Evolutionary conservation across 257 asterid species (phyloP).

Genomic region (Pogostemon cablin): DNA sequence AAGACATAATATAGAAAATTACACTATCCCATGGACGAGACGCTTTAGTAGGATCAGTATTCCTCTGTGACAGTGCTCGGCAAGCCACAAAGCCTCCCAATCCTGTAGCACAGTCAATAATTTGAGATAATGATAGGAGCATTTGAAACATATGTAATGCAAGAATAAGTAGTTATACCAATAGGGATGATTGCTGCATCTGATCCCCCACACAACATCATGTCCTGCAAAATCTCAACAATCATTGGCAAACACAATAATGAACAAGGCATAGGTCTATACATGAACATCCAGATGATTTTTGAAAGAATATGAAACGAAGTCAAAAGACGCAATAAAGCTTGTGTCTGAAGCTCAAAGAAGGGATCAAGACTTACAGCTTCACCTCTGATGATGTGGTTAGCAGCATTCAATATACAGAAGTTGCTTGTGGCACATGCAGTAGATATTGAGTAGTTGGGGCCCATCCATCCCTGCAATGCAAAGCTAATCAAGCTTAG

Average conservation of each 20-base stretch:
- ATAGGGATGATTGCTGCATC: slow-evolving; percentile 94
- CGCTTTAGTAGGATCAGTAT: slow-evolving; percentile 85
- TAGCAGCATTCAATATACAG: slow-evolving; percentile 92
- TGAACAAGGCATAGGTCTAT: slow-evolving; percentile 22
- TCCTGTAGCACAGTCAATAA: slow-evolving; percentile 55
- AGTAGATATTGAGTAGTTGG: slow-evolving; percentile 94
- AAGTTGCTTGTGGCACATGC: slow-evolving; percentile 98
- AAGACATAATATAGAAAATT: slow-evolving; percentile 40
- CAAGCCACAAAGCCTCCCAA: slow-evolving; percentile 97
- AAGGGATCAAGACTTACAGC: slow-evolving; percentile 66
- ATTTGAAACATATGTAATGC: slow-evolving; percentile 25
- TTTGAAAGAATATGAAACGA: slow-evolving; percentile 12
- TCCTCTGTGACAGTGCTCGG: slow-evolving; percentile 86
- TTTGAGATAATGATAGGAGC: slow-evolving; percentile 21
- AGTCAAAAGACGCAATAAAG: slow-evolving; percentile 23
- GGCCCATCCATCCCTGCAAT: slow-evolving; percentile 98
- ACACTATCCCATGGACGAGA: slow-evolving; percentile 98
- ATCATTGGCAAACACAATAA: slow-evolving; percentile 24
- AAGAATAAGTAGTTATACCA: slow-evolving; percentile 48
- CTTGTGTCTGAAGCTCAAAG: slow-evolving; percentile 32
- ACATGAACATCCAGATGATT: slow-evolving; percentile 12
- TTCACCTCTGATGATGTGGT: slow-evolving; percentile 97
- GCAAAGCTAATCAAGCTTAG: slow-evolving; percentile 35
- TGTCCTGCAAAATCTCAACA: slow-evolving; percentile 60
- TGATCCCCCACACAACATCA: slow-evolving; percentile 99